Evolutionary conservation across 2,329 filamentous ascomycete species (phyloP).

Genomic region (Colletotrichum spaethianum): DNA sequence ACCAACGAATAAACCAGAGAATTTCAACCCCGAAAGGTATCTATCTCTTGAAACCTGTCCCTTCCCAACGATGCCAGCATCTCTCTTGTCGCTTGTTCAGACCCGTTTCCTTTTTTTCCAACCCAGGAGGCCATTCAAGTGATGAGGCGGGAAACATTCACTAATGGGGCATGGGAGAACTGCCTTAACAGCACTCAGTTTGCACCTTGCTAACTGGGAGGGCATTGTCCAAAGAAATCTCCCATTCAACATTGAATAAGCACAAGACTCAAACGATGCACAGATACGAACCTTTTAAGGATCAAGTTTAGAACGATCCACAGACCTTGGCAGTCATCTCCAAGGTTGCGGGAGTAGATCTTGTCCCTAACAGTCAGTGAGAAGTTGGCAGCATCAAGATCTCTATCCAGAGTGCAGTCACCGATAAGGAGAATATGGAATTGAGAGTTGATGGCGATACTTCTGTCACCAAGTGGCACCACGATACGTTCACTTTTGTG

Average conservation of each 20-base stretch:
- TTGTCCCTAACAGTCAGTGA: conserved; percentile 67
- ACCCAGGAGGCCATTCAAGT: conserved; percentile 71
- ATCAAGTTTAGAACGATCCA: conserved; percentile 62
- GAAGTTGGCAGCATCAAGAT: conserved; percentile 72
- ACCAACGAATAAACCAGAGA: conserved; percentile 30
- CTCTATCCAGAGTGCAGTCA: conserved; percentile 63
- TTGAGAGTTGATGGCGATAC: background rate
- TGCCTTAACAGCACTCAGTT: conserved; percentile 65
- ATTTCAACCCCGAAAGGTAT: conserved; percentile 70
- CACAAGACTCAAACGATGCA: background rate
- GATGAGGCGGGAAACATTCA: conserved; percentile 75
- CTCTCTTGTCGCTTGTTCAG: conserved; percentile 74
- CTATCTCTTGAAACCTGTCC: conserved; percentile 73
- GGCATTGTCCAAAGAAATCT: conserved; percentile 16
- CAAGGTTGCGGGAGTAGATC: conserved; percentile 67
- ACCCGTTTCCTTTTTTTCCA: conserved; percentile 77
- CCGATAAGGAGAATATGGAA: conserved; percentile 62
- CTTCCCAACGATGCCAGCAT: conserved; percentile 68
- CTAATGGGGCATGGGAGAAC: conserved; percentile 68
- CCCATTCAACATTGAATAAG: background rate
- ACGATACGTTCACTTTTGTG: conserved; percentile 77
- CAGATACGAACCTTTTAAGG: conserved; percentile 46
- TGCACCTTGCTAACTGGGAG: conserved; percentile 16
- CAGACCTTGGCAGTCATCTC: conserved; percentile 63
- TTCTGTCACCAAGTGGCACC: conserved; percentile 74